These are phyloP conservation scores for Xylariales sp. DNA, from an alignment of 2,329 filamentous ascomycete species.

Conservation along the genomic window DNA sequence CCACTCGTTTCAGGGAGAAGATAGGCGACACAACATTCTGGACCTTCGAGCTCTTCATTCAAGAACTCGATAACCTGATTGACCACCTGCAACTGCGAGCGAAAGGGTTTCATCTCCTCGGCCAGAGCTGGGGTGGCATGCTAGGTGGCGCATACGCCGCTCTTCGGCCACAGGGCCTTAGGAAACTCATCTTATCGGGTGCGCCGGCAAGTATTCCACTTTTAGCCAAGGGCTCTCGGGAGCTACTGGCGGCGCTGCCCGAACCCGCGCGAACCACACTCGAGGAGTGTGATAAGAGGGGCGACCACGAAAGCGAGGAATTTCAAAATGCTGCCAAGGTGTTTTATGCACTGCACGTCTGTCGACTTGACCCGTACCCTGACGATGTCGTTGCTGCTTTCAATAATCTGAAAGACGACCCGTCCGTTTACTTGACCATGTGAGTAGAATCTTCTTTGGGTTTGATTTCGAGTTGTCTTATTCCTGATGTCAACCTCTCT, in stretches of 20 bases:
- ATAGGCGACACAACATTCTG: constrained; percentile 1
- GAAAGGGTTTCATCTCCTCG: constrained; percentile 5
- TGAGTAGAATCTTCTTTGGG: neutral
- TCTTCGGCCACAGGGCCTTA: neutral
- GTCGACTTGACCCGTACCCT: neutral
- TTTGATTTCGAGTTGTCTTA: too few relatives aligned
- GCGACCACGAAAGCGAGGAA: neutral
- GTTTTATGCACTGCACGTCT: neutral
- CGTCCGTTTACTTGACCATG: neutral
- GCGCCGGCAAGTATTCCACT: constrained; percentile 26
- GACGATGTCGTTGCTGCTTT: neutral
- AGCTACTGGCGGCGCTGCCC: neutral
- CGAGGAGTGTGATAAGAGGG: neutral
- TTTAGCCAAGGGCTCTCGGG: neutral
- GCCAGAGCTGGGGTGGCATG: constrained; percentile 22
- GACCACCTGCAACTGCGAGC: constrained; percentile 3
- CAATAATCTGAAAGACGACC: neutral
- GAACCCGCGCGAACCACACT: neutral
- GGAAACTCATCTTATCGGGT: constrained; percentile 17
- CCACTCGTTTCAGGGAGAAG: constrained; percentile 18
- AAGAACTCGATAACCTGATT: constrained; percentile 11
- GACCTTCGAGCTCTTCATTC: constrained; percentile 12
- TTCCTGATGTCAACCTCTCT: too few relatives aligned
- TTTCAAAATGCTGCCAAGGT: neutral
- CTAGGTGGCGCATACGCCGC: constrained; percentile 21